Percentiles rank a stretch among this genome's conserved stretches.
These are phyloP conservation scores for Xylaria sp. DNA, from an alignment of 2,329 filamentous ascomycete species.

Conservation along the genomic window DNA sequence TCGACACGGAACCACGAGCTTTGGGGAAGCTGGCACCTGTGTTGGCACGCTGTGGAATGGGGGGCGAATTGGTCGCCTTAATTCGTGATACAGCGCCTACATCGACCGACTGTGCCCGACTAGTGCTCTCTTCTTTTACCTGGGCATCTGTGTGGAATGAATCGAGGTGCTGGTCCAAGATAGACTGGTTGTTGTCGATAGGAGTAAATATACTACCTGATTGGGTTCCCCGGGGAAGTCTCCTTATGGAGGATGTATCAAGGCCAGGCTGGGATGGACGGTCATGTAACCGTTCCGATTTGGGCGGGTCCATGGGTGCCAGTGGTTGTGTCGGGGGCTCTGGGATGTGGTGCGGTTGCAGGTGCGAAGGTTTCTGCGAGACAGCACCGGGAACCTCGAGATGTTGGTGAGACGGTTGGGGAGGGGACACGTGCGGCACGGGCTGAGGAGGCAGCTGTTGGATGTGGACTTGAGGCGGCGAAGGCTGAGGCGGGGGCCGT, in stretches of 20 bases:
- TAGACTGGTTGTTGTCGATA: slow-evolving; percentile 90
- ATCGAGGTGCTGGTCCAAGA: slow-evolving; percentile 84
- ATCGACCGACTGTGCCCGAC: slow-evolving; percentile 73
- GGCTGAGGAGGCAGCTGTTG: slow-evolving; percentile 61
- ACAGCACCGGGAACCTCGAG: slow-evolving; percentile 45
- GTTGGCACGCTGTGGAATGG: slow-evolving; percentile 62
- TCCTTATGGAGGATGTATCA: slow-evolving; percentile 66
- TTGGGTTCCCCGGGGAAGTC: slow-evolving; percentile 79
- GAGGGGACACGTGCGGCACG: slow-evolving; percentile 62
- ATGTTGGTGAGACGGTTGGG: slow-evolving; percentile 62
- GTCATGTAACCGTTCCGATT: slow-evolving; percentile 60
- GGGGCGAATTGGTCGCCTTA: slow-evolving; percentile 63
- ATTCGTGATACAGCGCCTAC: slow-evolving; percentile 65
- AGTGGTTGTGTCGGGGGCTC: slow-evolving; percentile 55
- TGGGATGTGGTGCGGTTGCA: slow-evolving; percentile 45
- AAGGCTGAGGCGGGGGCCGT: slow-evolving; percentile 68
- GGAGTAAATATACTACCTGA: slow-evolving; percentile 93
- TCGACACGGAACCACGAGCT: slow-evolving; percentile 66
- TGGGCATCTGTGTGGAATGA: slow-evolving; percentile 69
- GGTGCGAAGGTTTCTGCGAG: slow-evolving; percentile 51
- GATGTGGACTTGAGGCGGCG: slow-evolving; percentile 68
- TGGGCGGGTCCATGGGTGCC: slow-evolving; percentile 61
- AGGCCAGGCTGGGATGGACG: slow-evolving; percentile 59
- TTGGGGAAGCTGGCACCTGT: slow-evolving; percentile 61
- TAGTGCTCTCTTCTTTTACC: slow-evolving; percentile 53